Percentiles rank a stretch among this genome's conserved stretches.
These are phyloP conservation scores for Aspergillus sp. DNA, from an alignment of 2,329 filamentous ascomycete genomes.

Conservation along the genomic window DNA sequence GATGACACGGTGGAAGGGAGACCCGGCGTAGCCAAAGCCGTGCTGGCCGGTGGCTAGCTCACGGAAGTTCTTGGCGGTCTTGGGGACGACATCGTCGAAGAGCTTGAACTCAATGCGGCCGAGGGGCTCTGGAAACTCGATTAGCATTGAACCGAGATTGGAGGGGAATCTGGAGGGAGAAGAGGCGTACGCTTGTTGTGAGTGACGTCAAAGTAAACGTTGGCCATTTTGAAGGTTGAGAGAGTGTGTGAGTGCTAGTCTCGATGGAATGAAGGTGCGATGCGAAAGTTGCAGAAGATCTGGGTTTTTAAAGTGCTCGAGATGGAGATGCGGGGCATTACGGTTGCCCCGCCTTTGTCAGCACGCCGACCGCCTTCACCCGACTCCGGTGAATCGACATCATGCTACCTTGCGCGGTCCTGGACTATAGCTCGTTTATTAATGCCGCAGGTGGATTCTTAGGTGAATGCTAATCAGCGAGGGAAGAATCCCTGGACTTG, in stretches of 20 bases:
- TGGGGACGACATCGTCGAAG: slow-evolving; percentile 83
- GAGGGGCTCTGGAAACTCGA: neutral
- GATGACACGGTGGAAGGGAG: slow-evolving; percentile 91
- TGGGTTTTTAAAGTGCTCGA: neutral
- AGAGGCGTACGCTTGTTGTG: neutral
- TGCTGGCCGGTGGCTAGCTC: slow-evolving; percentile 80
- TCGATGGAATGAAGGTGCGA: neutral
- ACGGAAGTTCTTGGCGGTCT: slow-evolving; percentile 84
- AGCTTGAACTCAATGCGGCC: slow-evolving; percentile 89
- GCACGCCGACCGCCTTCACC: neutral
- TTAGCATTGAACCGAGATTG: neutral
- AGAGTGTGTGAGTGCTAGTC: neutral
- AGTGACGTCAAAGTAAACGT: slow-evolving; percentile 12
- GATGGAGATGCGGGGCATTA: neutral
- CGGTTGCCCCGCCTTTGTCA: neutral
- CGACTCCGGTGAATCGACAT: neutral
- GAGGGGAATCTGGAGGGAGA: no score
- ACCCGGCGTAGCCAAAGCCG: slow-evolving; percentile 81
- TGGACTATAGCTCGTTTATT: neutral
- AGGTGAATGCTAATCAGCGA: neutral
- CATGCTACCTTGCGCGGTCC: neutral
- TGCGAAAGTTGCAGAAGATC: neutral
- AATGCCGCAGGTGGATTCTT: neutral
- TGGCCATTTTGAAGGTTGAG: slow-evolving; percentile 5
- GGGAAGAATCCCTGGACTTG: neutral